Conservation (phyloP, 1,284 basidiomycete species). For the Trichosporon sp. region DNA sequence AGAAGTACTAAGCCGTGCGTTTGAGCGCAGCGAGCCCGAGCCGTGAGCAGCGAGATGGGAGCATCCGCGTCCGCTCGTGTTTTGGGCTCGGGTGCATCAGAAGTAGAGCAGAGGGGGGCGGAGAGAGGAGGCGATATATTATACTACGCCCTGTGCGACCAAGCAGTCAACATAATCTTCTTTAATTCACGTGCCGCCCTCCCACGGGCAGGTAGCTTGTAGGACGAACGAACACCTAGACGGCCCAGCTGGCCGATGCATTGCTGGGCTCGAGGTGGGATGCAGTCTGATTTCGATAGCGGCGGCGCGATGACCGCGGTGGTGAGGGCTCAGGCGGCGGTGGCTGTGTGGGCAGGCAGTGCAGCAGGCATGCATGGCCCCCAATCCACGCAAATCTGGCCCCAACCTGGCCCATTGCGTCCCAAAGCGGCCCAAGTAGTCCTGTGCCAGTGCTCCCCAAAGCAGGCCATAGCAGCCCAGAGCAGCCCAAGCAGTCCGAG, state of each 20-base stretch:
- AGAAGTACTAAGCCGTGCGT: slow-evolving; percentile 29
- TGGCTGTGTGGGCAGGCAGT: too few relatives aligned
- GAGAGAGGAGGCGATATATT: neutral
- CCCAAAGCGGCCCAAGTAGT: neutral
- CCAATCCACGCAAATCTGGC: too few relatives aligned
- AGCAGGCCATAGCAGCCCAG: neutral
- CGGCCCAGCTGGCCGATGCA: neutral
- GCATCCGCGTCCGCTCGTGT: neutral
- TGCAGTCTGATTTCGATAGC: neutral
- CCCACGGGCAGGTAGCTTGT: neutral
- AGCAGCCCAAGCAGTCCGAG: too few relatives aligned
- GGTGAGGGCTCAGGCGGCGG: too few relatives aligned
- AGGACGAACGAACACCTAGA: neutral
- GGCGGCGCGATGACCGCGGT: neutral
- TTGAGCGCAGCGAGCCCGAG: neutral
- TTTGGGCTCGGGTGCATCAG: neutral
- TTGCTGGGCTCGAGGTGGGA: neutral
- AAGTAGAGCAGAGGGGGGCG: neutral
- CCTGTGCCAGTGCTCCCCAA: neutral
- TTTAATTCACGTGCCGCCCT: neutral
- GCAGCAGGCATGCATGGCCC: neutral
- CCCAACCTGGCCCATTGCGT: too few relatives aligned
- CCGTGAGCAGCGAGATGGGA: neutral
- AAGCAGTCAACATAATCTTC: neutral
- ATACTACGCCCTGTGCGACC: neutral